Evolutionary conservation across 768 basidiomycete species (phyloP).

Genomic region (Botryobasidium botryosum): DNA sequence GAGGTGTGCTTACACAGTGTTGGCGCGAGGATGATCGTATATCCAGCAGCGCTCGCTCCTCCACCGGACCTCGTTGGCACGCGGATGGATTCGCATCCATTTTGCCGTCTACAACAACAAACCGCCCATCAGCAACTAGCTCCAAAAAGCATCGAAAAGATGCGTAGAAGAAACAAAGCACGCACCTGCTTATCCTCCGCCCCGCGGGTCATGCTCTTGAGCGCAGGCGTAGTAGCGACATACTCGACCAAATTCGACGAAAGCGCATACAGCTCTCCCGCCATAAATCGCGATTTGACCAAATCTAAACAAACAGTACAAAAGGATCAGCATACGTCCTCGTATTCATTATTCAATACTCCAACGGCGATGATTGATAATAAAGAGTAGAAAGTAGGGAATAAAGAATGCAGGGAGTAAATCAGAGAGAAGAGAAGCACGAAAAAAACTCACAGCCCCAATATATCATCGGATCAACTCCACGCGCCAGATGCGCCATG

Average conservation of each 20-base stretch:
- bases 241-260: constrained; percentile 27
- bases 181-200: constrained; percentile 25
- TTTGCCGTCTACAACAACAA: constrained; percentile 14
- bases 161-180: no score
- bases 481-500: no score
- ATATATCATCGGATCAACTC: constrained; percentile 16
- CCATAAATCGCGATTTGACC: constrained; percentile 28
- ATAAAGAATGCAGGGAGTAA: background rate
- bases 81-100: constrained; percentile 29
- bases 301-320: constrained; percentile 16
- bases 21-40: constrained; percentile 90
- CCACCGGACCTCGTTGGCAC: constrained; percentile 63
- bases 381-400: background rate
- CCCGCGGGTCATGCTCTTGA: constrained; percentile 20
- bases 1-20: constrained; percentile 71
- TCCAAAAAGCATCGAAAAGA: background rate
- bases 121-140: no score
- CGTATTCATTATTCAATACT: no score
- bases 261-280: constrained; percentile 28
- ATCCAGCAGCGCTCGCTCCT: constrained; percentile 89
- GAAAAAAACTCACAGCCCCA: constrained; percentile 19
- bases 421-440: background rate
- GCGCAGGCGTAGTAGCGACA: constrained; percentile 21
- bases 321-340: background rate
- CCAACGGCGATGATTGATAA: background rate